Conservation (phyloP, 2,329 filamentous ascomycete species). For the Microthyrium microscopicum region DNA sequence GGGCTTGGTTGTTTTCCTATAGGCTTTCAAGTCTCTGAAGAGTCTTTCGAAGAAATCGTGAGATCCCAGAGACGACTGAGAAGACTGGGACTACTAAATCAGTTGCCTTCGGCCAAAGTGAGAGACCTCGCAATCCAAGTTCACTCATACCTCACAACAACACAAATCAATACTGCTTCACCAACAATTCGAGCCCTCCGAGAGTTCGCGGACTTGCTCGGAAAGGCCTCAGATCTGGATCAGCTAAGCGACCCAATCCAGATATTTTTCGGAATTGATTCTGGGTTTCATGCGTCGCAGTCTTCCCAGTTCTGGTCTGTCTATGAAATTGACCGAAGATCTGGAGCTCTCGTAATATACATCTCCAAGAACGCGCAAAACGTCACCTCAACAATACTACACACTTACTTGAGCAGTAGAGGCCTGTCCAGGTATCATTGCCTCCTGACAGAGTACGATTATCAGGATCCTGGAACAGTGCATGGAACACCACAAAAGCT, state of each 20-base stretch:
- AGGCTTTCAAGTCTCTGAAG: slow-evolving; percentile 16
- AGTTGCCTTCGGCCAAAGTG: slow-evolving; percentile 13
- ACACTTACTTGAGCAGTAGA: slow-evolving; percentile 19
- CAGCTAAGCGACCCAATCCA: slow-evolving; percentile 12
- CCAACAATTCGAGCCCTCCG: slow-evolving; percentile 13
- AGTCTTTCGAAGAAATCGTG: slow-evolving; percentile 18
- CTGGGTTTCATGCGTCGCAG: slow-evolving; percentile 19
- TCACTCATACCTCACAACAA: slow-evolving; percentile 9
- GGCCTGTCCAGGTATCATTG: slow-evolving; percentile 20
- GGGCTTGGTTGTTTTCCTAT: slow-evolving; percentile 21
- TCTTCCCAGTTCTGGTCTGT: slow-evolving; percentile 20
- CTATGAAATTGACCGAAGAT: slow-evolving; percentile 17
- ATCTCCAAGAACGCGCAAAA: slow-evolving; percentile 20
- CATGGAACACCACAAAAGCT: slow-evolving; percentile 8
- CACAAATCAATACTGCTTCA: background rate
- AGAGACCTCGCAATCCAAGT: slow-evolving; percentile 10
- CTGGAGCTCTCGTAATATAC: slow-evolving; percentile 17
- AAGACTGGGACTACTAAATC: slow-evolving; percentile 16
- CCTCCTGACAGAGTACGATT: slow-evolving; percentile 17
- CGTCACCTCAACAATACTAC: slow-evolving; percentile 15
- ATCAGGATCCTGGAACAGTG: slow-evolving; percentile 9
- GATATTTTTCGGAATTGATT: slow-evolving; percentile 20
- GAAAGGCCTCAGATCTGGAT: slow-evolving; percentile 14
- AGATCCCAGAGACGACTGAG: slow-evolving; percentile 17
- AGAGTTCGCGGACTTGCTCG: slow-evolving; percentile 13